Conservation (phyloP, 2,329 filamentous ascomycete species). For the Myriangium duriaei region DNA sequence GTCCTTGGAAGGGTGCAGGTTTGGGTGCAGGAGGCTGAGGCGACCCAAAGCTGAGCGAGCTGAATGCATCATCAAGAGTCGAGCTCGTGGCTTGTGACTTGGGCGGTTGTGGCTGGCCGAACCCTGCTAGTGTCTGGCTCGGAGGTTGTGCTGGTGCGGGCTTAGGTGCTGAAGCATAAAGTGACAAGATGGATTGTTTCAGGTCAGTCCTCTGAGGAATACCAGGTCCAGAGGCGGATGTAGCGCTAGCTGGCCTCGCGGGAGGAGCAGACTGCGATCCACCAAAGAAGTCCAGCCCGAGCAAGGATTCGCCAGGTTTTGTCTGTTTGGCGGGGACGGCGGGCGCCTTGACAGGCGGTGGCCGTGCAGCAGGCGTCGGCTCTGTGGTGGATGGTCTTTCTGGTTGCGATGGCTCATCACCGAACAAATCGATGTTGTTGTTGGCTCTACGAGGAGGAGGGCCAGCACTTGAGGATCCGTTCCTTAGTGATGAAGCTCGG, state of each 20-base stretch:
- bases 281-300: conserved; percentile 88
- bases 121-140: conserved; percentile 11
- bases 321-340: conserved; percentile 40
- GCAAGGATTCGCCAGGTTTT: conserved; percentile 69
- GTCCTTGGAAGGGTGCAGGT: conserved; percentile 51
- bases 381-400: conserved; percentile 62
- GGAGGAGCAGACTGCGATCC: conserved; percentile 56
- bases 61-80: conserved; percentile 69
- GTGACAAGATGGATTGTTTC: conserved; percentile 91
- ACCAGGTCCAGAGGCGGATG: conserved; percentile 44
- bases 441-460: conserved; percentile 10
- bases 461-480: conserved; percentile 36
- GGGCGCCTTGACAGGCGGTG: conserved; percentile 25
- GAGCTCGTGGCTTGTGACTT: conserved; percentile 43
- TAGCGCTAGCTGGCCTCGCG: conserved; percentile 66
- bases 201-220: conserved; percentile 76
- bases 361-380: conserved; percentile 56
- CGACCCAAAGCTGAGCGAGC: conserved; percentile 48
- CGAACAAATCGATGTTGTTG: conserved; percentile 62
- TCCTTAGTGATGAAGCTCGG: conserved; percentile 43
- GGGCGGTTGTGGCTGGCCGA: conserved; percentile 28
- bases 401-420: conserved; percentile 48
- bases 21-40: conserved; percentile 38
- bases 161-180: conserved; percentile 77
- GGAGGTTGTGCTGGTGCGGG: conserved; percentile 47